Base-by-base conservation (phyloP, 2,329 filamentous ascomycete species). In the Canariomyces notabilis region DNA sequence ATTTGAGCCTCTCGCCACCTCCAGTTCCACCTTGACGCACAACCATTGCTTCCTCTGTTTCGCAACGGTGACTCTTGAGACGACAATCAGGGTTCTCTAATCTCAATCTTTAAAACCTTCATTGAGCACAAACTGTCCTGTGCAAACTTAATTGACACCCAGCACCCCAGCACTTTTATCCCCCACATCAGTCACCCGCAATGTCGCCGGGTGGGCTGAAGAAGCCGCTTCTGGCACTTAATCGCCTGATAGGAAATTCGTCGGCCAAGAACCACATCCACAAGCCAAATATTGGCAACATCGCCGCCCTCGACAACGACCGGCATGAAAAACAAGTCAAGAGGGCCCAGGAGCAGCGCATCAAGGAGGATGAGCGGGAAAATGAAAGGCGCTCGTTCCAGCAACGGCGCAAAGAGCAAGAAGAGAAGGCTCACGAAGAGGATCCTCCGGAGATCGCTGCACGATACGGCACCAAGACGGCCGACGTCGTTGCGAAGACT, bases 191-290 rank as follows among this genome's bases (percentile, higher is more conserved):
- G 21, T 8, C 37, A 20, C n/a, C 15, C 37, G 59, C 36, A 40
- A 67, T 66, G 65, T 59, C 64, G 46, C 59, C 57, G 4, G 56
- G 57, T 43, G 52, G 49, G 20, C 48, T 68, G 29, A 69, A 64
- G 53, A 62, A 65, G 52, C 65, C 66, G 18, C 53, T 69, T 20
- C 55, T 69, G 45, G 60, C 62, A 16, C 60, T 69, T 12, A 69
- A 68, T 51, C 61, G 66, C 34, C 51, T 68, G 14, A 55, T 68
- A 37, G 66, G 67, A 11, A 65, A 69, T 49, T 49, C 62, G 1
- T 54, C 61, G 20, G 64, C 66, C 18, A 67, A 66, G 44, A 68
- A 68, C 46, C 67, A 68, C 52, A 64, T 68, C 33, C 62, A 61
- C 19, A 68, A 66, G 50, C 55, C 63, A 3, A 61, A 61, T 15